Evolutionary conservation across 2,329 filamentous ascomycete genomes (phyloP), one percentile per base, ranked within the genome.

Genomic region (Colletotrichum camelliae): DNA sequence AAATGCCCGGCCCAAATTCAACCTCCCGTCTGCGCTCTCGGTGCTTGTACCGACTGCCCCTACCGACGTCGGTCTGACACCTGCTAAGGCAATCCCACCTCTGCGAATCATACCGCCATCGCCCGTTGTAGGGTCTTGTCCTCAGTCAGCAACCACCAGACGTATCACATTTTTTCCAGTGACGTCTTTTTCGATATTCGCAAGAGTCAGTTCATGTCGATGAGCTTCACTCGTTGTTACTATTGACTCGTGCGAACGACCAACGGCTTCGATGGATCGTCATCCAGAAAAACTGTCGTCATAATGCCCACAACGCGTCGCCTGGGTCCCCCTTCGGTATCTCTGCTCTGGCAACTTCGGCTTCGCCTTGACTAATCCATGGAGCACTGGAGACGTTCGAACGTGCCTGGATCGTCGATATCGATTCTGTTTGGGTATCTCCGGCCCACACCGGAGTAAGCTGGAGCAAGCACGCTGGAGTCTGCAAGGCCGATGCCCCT

Each of bases 241-340:
- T 66, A 27, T 76, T 76, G 74, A 76, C 74, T 76, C 74, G 70
- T 55, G 70, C 70, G 27, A 61, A 69, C 65, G 33, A 76, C 67
- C n/a, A 35, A 31, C 43, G 21, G 64, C 35, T 48, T 31, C 33
- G 65, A 76, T 76, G 74, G 58, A 61, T 64, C 65, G 35, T 35
- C 58, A 52, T 72, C 37, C 69, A 74, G 64, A 73, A 39, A 52
- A 27, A 65, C 58, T 76, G 70, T 76, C 74, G 74, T 76, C 74
- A 76, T 76, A 73, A 76, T 76, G 70, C 74, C 74, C 74, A 76
- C 74, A 74, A 72, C 61, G 31, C 68, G 58, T 66, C 48, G 18
- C 37, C 62, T 65, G 73, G 73, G 70, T 69, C 65, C 33, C 43
- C 70, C 35, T 61, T 68, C 48, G 67, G 58, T 52, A 70, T 74